phyloP scores from a whole-genome alignment of 2,329 filamentous ascomycete genomes.

The Scytalidium sp. region DNA sequence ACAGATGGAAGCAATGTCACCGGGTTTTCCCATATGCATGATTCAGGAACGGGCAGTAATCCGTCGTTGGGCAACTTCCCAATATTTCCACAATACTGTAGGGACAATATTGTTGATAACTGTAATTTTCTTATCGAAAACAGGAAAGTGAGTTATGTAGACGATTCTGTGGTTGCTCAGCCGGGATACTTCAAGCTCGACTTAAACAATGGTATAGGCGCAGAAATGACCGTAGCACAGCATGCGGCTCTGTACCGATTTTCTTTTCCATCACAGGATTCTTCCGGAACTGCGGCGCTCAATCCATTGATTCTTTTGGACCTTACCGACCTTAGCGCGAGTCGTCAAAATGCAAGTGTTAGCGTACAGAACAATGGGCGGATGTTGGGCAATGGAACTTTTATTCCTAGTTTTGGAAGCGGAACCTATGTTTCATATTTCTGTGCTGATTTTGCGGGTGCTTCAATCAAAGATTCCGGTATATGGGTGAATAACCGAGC shows the following conservation, averaged over 20 bases:
- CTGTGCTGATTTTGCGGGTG: constrained; percentile 64
- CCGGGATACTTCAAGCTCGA: constrained; percentile 65
- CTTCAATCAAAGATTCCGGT: constrained; percentile 54
- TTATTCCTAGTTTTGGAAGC: constrained; percentile 61
- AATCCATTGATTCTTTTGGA: constrained; percentile 62
- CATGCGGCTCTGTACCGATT: constrained; percentile 65
- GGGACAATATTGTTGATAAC: constrained; percentile 47
- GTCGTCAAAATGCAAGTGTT: constrained; percentile 55
- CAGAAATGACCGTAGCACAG: constrained; percentile 65
- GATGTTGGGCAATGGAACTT: constrained; percentile 58
- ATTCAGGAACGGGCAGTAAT: constrained; percentile 42
- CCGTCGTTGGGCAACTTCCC: constrained; percentile 45
- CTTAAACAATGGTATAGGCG: constrained; percentile 51
- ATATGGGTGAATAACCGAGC: constrained; percentile 57
- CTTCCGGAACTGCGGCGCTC: constrained; percentile 28
- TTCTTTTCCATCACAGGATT: constrained; percentile 44
- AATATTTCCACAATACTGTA: constrained; percentile 40
- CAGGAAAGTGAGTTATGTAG: constrained; percentile 38
- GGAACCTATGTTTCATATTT: constrained; percentile 60
- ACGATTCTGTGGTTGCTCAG: constrained; percentile 48
- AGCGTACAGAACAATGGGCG: constrained; percentile 55
- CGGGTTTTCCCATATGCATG: constrained; percentile 46
- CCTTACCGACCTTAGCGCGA: constrained; percentile 59
- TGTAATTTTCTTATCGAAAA: constrained; percentile 51
- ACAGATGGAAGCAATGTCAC: constrained; percentile 45